Percentiles rank a stretch among this genome's conserved stretches.
Evolutionary conservation across 2,329 filamentous ascomycete species (phyloP).

Genomic region (Fonsecaea erecta): DNA sequence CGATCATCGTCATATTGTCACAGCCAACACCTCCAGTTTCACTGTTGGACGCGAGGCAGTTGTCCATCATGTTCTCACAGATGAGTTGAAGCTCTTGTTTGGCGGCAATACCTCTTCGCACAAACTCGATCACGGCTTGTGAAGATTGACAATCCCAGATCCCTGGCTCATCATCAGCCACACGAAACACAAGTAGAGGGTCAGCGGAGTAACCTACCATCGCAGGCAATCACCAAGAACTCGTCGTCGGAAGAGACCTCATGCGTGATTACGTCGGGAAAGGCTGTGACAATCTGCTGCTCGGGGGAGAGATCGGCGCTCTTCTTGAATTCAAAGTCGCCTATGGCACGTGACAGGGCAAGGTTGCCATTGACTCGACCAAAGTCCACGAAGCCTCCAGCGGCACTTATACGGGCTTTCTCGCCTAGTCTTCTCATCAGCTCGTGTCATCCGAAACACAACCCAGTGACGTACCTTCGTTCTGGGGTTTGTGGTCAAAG

Average conservation of each 20-base stretch:
- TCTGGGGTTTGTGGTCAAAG: slow-evolving; percentile 99
- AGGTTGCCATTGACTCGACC: slow-evolving; percentile 98
- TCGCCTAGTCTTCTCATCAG: slow-evolving; percentile 66
- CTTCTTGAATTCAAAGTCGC: slow-evolving; percentile 99
- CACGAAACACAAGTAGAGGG: neutral
- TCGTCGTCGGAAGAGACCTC: slow-evolving; percentile 92
- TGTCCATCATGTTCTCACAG: slow-evolving; percentile 99
- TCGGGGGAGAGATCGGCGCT: slow-evolving; percentile 96
- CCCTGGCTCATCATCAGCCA: slow-evolving; percentile 59
- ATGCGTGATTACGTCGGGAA: slow-evolving; percentile 89
- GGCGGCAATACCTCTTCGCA: slow-evolving; percentile 90
- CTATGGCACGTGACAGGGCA: slow-evolving; percentile 93
- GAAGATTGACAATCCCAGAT: slow-evolving; percentile 99
- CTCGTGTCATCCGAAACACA: slow-evolving; percentile 6
- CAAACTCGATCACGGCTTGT: slow-evolving; percentile 95
- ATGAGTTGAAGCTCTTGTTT: slow-evolving; percentile 95
- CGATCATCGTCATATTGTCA: slow-evolving; percentile 99
- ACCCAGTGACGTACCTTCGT: slow-evolving; percentile 70
- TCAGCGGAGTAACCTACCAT: slow-evolving; percentile 64
- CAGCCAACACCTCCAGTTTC: slow-evolving; percentile 97
- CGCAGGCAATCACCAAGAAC: slow-evolving; percentile 90
- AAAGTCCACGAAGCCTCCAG: slow-evolving; percentile 97
- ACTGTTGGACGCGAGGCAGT: slow-evolving; percentile 95
- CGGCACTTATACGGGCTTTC: slow-evolving; percentile 92
- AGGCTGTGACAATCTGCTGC: slow-evolving; percentile 97